Conservation (phyloP, 2,329 filamentous ascomycete genomes). For the Sporothrix mexicana region DNA sequence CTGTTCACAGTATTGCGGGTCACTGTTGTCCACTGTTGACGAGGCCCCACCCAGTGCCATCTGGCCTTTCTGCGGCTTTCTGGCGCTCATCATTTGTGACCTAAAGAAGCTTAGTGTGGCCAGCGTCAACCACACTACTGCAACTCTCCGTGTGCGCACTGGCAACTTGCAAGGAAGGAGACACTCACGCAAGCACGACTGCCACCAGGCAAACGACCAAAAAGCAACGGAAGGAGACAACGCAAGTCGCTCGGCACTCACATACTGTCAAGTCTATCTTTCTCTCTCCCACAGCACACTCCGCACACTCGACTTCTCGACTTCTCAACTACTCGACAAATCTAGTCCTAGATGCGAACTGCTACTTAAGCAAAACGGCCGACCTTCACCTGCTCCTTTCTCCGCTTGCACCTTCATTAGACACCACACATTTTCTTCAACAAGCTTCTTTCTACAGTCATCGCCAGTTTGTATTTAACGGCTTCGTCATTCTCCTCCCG, state of each 20-base stretch:
- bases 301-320: background rate
- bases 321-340: background rate
- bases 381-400: background rate
- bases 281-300: background rate
- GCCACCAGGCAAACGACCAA: constrained; percentile 8
- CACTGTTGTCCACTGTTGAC: background rate
- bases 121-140: constrained; percentile 19
- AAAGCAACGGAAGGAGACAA: constrained; percentile 16
- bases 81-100: background rate
- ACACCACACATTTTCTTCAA: background rate
- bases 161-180: background rate
- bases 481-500: background rate
- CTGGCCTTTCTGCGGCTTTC: constrained; percentile 27
- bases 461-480: background rate
- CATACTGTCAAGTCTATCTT: background rate
- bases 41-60: constrained; percentile 23
- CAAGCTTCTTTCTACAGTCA: too few relatives aligned
- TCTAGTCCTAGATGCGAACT: background rate
- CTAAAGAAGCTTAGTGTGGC: constrained; percentile 6
- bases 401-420: background rate
- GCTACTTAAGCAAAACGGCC: constrained; percentile 3
- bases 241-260: background rate
- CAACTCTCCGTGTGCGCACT: background rate
- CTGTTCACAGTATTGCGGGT: too few relatives aligned
- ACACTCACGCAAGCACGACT: background rate